These are phyloP conservation scores for Tylopilus sp. DNA, from an alignment of 1,284 basidiomycete genomes.

Conservation along the genomic window DNA sequence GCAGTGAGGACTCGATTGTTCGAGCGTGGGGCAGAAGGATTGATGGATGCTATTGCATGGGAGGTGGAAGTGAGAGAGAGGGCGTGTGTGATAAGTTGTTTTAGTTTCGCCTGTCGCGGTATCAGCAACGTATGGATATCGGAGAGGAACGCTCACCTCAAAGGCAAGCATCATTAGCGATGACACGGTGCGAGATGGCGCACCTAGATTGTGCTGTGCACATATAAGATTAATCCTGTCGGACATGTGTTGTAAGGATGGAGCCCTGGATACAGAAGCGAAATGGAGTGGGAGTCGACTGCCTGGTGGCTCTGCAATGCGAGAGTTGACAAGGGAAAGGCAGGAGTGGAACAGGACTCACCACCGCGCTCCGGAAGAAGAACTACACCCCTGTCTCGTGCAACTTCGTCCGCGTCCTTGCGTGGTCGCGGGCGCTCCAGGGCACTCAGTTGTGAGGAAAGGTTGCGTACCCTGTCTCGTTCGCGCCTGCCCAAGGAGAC, in stretches of 20 bases:
- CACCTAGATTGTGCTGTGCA: slow-evolving; percentile 65
- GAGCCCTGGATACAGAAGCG: slow-evolving; percentile 62
- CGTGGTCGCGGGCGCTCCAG: slow-evolving; percentile 42
- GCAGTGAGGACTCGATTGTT: slow-evolving; percentile 55
- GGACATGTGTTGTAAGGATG: slow-evolving; percentile 71
- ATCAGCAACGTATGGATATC: slow-evolving; percentile 3
- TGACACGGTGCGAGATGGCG: slow-evolving; percentile 59
- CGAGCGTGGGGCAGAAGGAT: slow-evolving; percentile 50
- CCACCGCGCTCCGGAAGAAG: slow-evolving; percentile 62
- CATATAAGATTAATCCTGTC: slow-evolving; percentile 77
- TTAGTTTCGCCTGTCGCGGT: slow-evolving; percentile 62
- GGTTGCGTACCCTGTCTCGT: slow-evolving; percentile 60
- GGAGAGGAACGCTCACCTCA: slow-evolving; percentile 45
- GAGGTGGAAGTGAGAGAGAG: slow-evolving; percentile 72
- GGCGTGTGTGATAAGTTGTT: slow-evolving; percentile 75
- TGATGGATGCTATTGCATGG: slow-evolving; percentile 70
- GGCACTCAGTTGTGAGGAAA: slow-evolving; percentile 43
- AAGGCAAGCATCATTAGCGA: slow-evolving; percentile 71
- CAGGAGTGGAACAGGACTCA: slow-evolving; percentile 27
- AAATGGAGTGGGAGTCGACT: slow-evolving; percentile 66
- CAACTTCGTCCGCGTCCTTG: slow-evolving; percentile 60
- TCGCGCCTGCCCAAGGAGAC: slow-evolving; percentile 68
- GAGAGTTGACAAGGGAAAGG: background rate
- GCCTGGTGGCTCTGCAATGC: slow-evolving; percentile 57
- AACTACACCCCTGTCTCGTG: slow-evolving; percentile 62